These are phyloP conservation scores for Eucalyptus urophylla DNA, from an alignment of 345 rosid genomes.

Conservation along the genomic window DNA sequence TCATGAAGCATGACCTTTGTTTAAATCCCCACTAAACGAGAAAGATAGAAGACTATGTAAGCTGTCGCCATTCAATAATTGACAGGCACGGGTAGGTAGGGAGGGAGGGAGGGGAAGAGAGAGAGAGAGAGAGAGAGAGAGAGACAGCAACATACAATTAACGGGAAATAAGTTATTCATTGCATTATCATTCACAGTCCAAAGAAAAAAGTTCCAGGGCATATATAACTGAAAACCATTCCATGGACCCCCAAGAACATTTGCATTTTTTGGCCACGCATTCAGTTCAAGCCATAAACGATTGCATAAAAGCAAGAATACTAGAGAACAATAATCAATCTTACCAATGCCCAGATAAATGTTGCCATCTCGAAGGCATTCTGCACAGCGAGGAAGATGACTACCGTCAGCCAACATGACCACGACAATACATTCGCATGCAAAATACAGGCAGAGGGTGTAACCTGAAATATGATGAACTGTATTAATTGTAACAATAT, in stretches of 20 bases:
- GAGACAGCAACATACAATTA: not conserved
- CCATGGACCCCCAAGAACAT: not conserved
- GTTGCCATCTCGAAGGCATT: conserved; percentile 99
- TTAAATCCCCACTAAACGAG: conserved; percentile 72
- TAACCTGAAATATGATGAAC: conserved; percentile 83
- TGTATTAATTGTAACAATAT: conserved; percentile 63
- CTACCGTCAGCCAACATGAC: not conserved
- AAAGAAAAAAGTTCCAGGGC: not conserved
- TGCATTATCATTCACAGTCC: not conserved
- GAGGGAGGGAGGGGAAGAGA: not conserved
- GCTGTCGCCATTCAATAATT: not conserved
- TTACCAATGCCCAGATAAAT: conserved; percentile 91
- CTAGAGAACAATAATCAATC: not conserved
- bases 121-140: not conserved
- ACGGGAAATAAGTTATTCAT: not conserved
- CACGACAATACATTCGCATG: not conserved
- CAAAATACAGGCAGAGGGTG: not conserved
- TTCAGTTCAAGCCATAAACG: not conserved
- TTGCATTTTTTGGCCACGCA: not conserved
- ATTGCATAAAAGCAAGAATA: not conserved
- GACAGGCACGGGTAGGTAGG: not conserved
- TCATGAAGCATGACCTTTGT: conserved; percentile 85
- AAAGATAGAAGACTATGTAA: not conserved
- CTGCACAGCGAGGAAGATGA: conserved; percentile 22
- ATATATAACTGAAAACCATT: not conserved